Conservation (phyloP, 805 yeast genomes). For the Ogataea naganishii region DNA sequence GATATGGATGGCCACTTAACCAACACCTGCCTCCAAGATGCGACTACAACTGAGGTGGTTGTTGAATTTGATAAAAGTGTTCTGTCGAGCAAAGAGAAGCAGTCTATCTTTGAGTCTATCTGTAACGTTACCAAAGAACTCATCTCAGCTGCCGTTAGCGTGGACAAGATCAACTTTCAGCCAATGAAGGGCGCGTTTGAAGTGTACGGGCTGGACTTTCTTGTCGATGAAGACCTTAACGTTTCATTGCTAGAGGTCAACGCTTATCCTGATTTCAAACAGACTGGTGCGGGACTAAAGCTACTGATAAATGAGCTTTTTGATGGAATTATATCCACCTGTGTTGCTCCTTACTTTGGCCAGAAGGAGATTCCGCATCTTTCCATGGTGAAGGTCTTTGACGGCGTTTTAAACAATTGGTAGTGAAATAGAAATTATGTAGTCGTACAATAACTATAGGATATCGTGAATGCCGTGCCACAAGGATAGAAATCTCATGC, state of each 20-base stretch:
- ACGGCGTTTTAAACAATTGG: slow-evolving; percentile 9
- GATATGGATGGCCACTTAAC: slow-evolving; percentile 76
- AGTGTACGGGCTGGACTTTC: slow-evolving; percentile 81
- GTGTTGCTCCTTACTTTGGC: slow-evolving; percentile 41
- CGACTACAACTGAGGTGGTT: slow-evolving; percentile 33
- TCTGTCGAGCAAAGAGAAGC: slow-evolving; percentile 26
- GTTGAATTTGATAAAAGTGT: slow-evolving; percentile 52
- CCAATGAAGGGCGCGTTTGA: slow-evolving; percentile 80
- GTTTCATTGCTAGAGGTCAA: slow-evolving; percentile 77
- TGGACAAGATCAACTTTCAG: slow-evolving; percentile 77
- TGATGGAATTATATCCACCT: slow-evolving; percentile 38
- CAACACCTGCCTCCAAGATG: slow-evolving; percentile 79
- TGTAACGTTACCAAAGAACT: slow-evolving; percentile 57
- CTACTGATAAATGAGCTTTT: slow-evolving; percentile 58
- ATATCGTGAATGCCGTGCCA: too few relatives aligned
- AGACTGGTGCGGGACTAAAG: slow-evolving; percentile 77
- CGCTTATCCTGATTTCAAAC: slow-evolving; percentile 94
- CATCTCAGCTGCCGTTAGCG: slow-evolving; percentile 72
- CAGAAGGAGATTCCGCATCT: slow-evolving; percentile 8
- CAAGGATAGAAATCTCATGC: too few relatives aligned
- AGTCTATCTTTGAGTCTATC: slow-evolving; percentile 43
- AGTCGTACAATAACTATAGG: background rate
- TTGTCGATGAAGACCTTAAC: slow-evolving; percentile 47
- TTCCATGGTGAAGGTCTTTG: slow-evolving; percentile 31
- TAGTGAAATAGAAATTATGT: background rate